These are phyloP conservation scores for Albophoma yamanashiensis DNA, from an alignment of 2,329 filamentous ascomycete genomes.

Conservation along the genomic window DNA sequence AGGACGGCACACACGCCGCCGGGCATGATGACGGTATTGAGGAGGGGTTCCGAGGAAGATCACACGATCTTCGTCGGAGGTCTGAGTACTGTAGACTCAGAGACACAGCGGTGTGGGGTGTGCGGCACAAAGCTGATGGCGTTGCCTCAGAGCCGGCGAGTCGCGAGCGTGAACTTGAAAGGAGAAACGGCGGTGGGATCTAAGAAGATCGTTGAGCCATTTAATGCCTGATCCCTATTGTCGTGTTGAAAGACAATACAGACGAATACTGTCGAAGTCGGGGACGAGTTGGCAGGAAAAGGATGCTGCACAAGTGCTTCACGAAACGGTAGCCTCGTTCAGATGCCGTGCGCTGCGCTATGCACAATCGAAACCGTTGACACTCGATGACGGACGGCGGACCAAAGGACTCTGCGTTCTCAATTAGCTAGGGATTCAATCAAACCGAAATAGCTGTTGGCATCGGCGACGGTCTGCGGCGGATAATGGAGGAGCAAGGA, in stretches of 20 bases:
- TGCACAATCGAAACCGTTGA: neutral
- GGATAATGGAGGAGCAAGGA: neutral
- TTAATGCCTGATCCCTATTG: slow-evolving; percentile 14
- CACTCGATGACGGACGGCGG: neutral
- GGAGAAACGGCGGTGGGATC: slow-evolving; percentile 3
- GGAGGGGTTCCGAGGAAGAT: slow-evolving; percentile 26
- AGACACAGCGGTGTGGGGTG: slow-evolving; percentile 4
- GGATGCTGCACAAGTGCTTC: slow-evolving; percentile 6
- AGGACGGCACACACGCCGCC: slow-evolving; percentile 89
- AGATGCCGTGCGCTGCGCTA: neutral
- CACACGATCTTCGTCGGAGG: slow-evolving; percentile 27
- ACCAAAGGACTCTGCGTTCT: neutral
- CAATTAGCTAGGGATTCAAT: neutral
- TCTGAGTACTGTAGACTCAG: slow-evolving; percentile 6
- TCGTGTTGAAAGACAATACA: slow-evolving; percentile 10
- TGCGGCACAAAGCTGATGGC: neutral
- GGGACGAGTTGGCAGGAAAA: neutral
- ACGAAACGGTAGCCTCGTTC: slow-evolving; percentile 2
- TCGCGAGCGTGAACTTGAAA: neutral
- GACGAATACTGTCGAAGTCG: slow-evolving; percentile 2
- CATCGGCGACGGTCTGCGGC: neutral
- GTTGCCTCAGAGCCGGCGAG: neutral
- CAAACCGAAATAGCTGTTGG: neutral
- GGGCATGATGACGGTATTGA: slow-evolving; percentile 40
- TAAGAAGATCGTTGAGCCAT: slow-evolving; percentile 21